phyloP scores from a whole-genome alignment of 1,284 basidiomycete species.

The Mycosarcoma mackinlayi region DNA sequence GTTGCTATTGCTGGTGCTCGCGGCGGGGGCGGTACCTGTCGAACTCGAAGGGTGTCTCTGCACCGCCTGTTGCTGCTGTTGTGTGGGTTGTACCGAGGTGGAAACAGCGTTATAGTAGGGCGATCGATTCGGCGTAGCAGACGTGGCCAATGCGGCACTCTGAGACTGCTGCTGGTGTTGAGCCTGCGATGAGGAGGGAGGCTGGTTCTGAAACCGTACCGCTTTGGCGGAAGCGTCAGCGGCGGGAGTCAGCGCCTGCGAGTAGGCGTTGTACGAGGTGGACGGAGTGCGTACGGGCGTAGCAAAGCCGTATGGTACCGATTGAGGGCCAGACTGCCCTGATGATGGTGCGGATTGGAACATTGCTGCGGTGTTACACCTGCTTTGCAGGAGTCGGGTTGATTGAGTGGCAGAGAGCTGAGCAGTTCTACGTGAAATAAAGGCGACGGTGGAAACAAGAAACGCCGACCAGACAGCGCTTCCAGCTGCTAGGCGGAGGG shows the following conservation, averaged over 20 bases:
- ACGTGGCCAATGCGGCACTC: not conserved
- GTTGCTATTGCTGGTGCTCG: not conserved
- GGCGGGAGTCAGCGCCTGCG: constrained; percentile 27
- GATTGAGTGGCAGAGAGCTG: too few species aligned
- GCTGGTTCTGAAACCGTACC: constrained; percentile 41
- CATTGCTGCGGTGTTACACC: constrained; percentile 5
- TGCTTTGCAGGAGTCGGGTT: too few species aligned
- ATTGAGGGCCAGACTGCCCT: constrained; percentile 1
- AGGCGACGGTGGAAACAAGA: too few species aligned
- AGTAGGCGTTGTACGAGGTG: constrained; percentile 20
- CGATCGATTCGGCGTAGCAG: constrained; percentile 17
- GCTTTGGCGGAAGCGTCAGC: constrained; percentile 25
- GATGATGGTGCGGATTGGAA: constrained; percentile 12
- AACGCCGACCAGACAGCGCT: too few species aligned
- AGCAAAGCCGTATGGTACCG: constrained; percentile 22
- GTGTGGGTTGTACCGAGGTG: constrained; percentile 8
- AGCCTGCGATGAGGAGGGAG: constrained; percentile 20
- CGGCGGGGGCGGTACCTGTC: not conserved
- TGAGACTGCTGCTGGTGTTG: constrained; percentile 6
- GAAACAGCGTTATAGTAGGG: constrained; percentile 15
- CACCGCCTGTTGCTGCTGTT: not conserved
- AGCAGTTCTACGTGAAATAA: too few species aligned
- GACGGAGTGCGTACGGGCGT: constrained; percentile 32
- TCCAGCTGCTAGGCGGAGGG: too few species aligned
- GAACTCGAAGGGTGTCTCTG: not conserved